Evolutionary conservation across 2,329 filamentous ascomycete genomes (phyloP).

Genomic region (Aspergillus phoenicis): DNA sequence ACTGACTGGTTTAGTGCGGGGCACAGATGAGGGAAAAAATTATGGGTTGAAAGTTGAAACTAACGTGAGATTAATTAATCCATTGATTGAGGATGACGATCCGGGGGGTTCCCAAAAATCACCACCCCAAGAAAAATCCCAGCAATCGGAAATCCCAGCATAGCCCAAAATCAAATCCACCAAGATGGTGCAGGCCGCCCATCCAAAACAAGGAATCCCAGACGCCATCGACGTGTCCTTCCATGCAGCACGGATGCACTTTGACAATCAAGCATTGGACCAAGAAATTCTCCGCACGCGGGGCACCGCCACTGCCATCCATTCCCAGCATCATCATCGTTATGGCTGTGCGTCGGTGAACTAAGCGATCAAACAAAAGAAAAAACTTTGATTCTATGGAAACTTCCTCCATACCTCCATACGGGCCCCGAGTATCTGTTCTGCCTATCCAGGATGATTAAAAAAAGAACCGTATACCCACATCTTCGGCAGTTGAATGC

Average conservation of each 20-base stretch:
- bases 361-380: background rate
- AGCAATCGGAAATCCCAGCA: background rate
- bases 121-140: background rate
- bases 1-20: too few species aligned
- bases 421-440: too few species aligned
- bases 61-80: too few species aligned
- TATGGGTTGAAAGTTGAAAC: too few species aligned
- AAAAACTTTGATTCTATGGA: too few species aligned
- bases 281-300: slow-evolving; percentile 7
- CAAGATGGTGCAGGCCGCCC: background rate
- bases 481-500: too few species aligned
- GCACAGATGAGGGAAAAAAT: too few species aligned
- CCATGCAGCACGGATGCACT: slow-evolving; percentile 1
- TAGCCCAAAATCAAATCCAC: background rate
- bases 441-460: background rate
- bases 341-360: background rate
- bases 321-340: background rate
- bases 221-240: background rate
- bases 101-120: too few species aligned
- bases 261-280: slow-evolving; percentile 5
- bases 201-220: background rate
- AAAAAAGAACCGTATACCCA: background rate
- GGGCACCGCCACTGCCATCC: background rate
- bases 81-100: too few species aligned
- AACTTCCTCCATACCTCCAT: too few species aligned